Percentiles rank a stretch among this genome's conserved stretches.
Evolutionary conservation across 495 filamentous ascomycete genomes (phyloP).

Genomic region (Cercophora sp.): DNA sequence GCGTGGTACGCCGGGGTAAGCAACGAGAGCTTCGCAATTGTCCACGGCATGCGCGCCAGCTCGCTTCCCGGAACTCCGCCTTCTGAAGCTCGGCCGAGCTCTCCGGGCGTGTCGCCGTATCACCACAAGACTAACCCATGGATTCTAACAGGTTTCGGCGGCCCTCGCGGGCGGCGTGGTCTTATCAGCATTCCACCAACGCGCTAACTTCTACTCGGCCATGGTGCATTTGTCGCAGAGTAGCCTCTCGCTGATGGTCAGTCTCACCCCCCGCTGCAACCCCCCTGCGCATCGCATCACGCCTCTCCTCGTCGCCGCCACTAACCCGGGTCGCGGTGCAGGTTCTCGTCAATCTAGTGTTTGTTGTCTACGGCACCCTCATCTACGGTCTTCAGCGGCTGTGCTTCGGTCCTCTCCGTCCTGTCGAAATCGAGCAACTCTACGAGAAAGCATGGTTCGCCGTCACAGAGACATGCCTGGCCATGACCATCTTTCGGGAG

Average conservation of each 20-base stretch:
- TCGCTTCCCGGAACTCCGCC: conserved; percentile 11
- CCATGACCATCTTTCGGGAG: conserved; percentile 98
- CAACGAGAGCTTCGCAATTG: conserved; percentile 6
- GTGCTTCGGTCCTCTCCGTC: conserved; percentile 85
- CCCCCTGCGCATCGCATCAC: neutral
- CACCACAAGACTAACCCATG: conserved; percentile 16
- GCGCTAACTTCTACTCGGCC: conserved; percentile 95
- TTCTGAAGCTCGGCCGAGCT: conserved; percentile 13
- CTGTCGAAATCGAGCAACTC: conserved; percentile 92
- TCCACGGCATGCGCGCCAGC: neutral
- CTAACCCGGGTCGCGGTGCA: too few species aligned
- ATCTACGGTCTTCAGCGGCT: conserved; percentile 85
- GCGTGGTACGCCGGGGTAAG: conserved; percentile 56
- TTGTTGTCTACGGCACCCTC: conserved; percentile 68
- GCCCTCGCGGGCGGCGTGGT: conserved; percentile 38
- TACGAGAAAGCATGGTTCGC: conserved; percentile 98
- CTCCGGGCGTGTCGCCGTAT: too few species aligned
- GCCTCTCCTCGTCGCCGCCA: neutral
- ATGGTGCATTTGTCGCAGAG: conserved; percentile 95
- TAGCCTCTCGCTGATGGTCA: conserved; percentile 88
- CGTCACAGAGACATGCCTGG: conserved; percentile 91
- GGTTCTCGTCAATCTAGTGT: conserved; percentile 85
- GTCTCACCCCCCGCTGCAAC: conserved; percentile 20
- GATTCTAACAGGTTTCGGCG: conserved; percentile 19
- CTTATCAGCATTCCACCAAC: conserved; percentile 85